phyloP scores from a whole-genome alignment of 495 filamentous ascomycete species.

The Penicillium canariense region DNA sequence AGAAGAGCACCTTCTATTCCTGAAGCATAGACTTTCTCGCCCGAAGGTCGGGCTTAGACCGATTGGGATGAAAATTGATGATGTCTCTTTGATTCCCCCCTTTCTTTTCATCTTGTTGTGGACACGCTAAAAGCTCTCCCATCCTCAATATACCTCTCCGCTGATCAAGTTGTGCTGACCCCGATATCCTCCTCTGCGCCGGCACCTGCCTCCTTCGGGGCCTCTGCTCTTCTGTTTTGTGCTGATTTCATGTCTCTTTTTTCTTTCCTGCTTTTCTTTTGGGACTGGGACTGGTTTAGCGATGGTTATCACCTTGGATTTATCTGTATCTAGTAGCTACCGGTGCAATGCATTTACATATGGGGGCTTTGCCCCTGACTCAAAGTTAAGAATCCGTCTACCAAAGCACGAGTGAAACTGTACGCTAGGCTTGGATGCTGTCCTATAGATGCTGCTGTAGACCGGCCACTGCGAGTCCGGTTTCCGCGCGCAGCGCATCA shows the following conservation, averaged over 20 bases:
- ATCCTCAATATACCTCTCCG: neutral
- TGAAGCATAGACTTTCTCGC: slow-evolving; percentile 18
- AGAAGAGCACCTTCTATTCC: slow-evolving; percentile 80
- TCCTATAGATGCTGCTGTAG: no score
- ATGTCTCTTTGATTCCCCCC: neutral
- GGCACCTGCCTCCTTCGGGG: neutral
- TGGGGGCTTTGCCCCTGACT: no score
- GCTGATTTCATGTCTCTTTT: slow-evolving; percentile 2
- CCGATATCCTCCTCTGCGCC: neutral
- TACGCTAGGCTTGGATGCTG: no score
- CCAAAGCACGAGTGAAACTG: no score
- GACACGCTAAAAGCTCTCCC: slow-evolving; percentile 11
- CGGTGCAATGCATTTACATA: neutral
- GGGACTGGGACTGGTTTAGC: slow-evolving; percentile 23
- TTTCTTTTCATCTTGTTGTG: neutral
- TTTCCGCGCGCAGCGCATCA: no score
- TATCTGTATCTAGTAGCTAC: slow-evolving; percentile 7
- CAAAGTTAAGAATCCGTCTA: no score
- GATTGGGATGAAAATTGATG: neutral
- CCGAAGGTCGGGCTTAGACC: neutral
- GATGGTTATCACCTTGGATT: slow-evolving; percentile 11
- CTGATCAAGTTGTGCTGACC: neutral
- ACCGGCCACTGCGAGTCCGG: no score
- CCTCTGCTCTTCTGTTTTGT: slow-evolving; percentile 3
- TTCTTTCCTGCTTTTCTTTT: neutral